A percentile compares a stretch with the other conserved stretches of the same genome.
Conservation (phyloP, 306 rosid genomes). For the Citrullus amarus region DNA sequence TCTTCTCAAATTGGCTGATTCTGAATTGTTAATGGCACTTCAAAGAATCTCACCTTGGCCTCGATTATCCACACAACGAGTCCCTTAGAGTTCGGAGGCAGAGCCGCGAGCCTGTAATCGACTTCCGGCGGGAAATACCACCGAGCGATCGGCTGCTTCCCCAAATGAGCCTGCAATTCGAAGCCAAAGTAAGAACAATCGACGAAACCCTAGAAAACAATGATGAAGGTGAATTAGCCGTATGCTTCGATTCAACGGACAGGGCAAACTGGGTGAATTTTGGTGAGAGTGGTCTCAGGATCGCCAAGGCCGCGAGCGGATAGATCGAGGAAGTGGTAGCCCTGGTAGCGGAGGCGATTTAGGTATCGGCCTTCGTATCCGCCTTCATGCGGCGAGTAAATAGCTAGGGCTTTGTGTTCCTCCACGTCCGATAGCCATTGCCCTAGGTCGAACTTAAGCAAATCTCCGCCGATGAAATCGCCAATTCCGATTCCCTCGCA, state of each 20-base stretch:
- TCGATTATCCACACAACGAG: slow-evolving; percentile 51
- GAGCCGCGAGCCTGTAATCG: slow-evolving; percentile 77
- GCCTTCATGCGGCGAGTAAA: slow-evolving; percentile 89
- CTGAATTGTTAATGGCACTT: neutral
- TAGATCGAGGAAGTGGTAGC: slow-evolving; percentile 84
- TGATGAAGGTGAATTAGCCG: neutral
- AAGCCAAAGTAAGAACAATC: neutral
- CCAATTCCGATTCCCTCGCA: slow-evolving; percentile 51
- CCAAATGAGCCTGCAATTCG: slow-evolving; percentile 37
- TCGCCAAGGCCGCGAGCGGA: slow-evolving; percentile 90
- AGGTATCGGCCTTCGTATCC: slow-evolving; percentile 89
- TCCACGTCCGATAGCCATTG: slow-evolving; percentile 82
- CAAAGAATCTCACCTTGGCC: slow-evolving; percentile 30
- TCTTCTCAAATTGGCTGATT: neutral
- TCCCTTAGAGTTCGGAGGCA: slow-evolving; percentile 79
- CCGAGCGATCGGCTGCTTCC: slow-evolving; percentile 61
- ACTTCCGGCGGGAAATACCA: slow-evolving; percentile 98
- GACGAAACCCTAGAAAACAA: neutral
- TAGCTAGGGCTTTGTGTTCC: slow-evolving; percentile 84
- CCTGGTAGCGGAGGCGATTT: slow-evolving; percentile 52
- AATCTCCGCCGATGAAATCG: slow-evolving; percentile 88
- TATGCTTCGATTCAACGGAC: slow-evolving; percentile 31
- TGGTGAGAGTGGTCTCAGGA: slow-evolving; percentile 81
- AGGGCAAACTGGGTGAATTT: slow-evolving; percentile 88
- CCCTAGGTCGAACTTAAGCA: slow-evolving; percentile 57